Evolutionary conservation across 805 yeast genomes (phyloP).

Genomic region (Candida coleopterorum): DNA sequence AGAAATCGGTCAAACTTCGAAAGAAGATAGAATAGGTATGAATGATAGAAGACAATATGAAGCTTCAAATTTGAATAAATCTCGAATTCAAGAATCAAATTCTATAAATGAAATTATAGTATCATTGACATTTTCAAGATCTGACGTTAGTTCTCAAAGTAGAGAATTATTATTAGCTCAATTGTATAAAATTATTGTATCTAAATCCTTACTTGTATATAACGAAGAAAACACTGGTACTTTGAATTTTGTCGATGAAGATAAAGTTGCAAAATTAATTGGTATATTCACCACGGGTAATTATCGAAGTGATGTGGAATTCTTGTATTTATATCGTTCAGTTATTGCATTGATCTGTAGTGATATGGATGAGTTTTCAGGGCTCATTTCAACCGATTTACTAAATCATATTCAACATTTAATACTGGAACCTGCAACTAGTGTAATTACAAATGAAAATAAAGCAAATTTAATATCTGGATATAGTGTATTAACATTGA

Average conservation of each 20-base stretch:
- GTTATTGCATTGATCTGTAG: conserved; percentile 41
- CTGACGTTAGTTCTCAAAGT: conserved; percentile 42
- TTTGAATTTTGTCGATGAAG: conserved; percentile 34
- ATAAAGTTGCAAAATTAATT: conserved; percentile 28
- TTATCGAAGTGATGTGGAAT: conserved; percentile 37
- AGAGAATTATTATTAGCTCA: conserved; percentile 49
- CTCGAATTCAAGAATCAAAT: conserved; percentile 30
- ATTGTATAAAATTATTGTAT: conserved; percentile 42
- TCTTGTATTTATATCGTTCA: conserved; percentile 36
- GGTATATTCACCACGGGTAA: conserved; percentile 28
- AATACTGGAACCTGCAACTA: conserved; percentile 31
- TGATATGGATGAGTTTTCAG: conserved; percentile 48
- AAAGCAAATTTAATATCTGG: conserved; percentile 37
- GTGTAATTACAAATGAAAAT: conserved; percentile 31
- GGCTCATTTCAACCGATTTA: conserved; percentile 28
- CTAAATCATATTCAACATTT: conserved; percentile 20
- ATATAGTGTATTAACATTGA: conserved; percentile 33
- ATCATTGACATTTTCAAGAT: conserved; percentile 37
- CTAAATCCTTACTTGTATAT: conserved; percentile 32
- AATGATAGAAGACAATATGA: conserved; percentile 12
- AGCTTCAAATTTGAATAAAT: conserved; percentile 27
- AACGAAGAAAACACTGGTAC: conserved; percentile 35
- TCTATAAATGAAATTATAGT: conserved; percentile 42
- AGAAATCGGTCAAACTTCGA: conserved; percentile 9
- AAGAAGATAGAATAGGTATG: conserved; percentile 10